These are phyloP conservation scores for Lecanoromycetidae sp. DNA, from an alignment of 2,329 filamentous ascomycete genomes.

Conservation along the genomic window DNA sequence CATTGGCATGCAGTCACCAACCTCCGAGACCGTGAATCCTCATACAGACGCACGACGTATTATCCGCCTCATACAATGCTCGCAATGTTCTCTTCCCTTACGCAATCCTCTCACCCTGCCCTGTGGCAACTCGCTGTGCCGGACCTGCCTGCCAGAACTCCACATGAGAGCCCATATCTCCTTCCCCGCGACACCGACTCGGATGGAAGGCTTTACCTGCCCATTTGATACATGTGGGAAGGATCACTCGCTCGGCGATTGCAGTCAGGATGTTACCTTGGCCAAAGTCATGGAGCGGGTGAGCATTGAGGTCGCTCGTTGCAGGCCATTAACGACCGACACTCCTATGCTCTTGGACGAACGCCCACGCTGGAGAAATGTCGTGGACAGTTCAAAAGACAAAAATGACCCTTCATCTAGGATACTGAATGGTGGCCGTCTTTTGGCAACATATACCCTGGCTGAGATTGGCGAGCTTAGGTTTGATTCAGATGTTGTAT, in stretches of 20 bases:
- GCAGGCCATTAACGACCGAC: conserved; percentile 25
- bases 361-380: conserved; percentile 26
- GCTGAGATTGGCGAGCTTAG: conserved; percentile 49
- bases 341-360: conserved; percentile 33
- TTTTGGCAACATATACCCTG: conserved; percentile 55
- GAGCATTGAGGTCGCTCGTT: conserved; percentile 39
- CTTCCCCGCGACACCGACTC: conserved; percentile 57
- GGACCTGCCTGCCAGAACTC: conserved; percentile 56
- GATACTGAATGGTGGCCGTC: conserved; percentile 40
- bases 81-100: conserved; percentile 57
- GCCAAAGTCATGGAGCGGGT: conserved; percentile 57
- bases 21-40: conserved; percentile 32
- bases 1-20: neutral
- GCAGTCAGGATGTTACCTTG: conserved; percentile 62
- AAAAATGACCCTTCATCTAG: conserved; percentile 29
- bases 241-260: conserved; percentile 68
- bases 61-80: conserved; percentile 67
- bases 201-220: conserved; percentile 61
- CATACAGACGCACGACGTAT: conserved; percentile 49
- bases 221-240: conserved; percentile 53
- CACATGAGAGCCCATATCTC: conserved; percentile 58
- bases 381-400: conserved; percentile 22
- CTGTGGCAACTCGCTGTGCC: conserved; percentile 70
- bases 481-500: conserved; percentile 45
- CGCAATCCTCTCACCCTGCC: conserved; percentile 61